A percentile compares a stretch with the other conserved stretches of the same genome.
phyloP scores from a whole-genome alignment of 495 filamentous ascomycete genomes.

The Penicillium silybi region DNA sequence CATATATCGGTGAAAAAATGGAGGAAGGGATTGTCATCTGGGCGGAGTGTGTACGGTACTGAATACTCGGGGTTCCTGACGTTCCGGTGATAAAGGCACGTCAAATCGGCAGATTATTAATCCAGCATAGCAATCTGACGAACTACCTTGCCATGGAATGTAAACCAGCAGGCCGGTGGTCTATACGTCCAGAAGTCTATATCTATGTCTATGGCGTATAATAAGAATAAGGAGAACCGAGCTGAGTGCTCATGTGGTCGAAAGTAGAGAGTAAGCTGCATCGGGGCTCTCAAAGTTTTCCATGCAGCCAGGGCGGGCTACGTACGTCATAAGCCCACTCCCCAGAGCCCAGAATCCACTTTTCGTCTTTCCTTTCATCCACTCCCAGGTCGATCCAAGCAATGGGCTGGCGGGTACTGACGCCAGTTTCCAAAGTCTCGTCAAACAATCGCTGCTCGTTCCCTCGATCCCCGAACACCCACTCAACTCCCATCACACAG shows the following conservation, averaged over 20 bases:
- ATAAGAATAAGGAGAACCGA: no score
- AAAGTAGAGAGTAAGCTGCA: no score
- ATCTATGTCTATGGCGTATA: no score
- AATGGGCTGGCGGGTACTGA: constrained; percentile 28
- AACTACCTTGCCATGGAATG: no score
- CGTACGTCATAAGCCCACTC: constrained; percentile 41
- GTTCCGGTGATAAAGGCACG: no score
- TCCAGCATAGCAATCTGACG: no score
- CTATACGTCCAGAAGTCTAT: no score
- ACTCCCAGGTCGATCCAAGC: constrained; percentile 30
- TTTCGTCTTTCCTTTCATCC: constrained; percentile 17
- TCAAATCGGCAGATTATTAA: no score
- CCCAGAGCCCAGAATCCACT: constrained; percentile 30
- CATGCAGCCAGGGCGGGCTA: constrained; percentile 24
- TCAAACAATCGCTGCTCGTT: not conserved
- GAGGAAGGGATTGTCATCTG: not conserved
- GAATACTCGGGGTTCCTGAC: not conserved
- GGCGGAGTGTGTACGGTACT: not conserved
- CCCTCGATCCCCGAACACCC: constrained; percentile 12
- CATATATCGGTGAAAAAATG: not conserved
- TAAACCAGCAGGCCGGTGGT: no score
- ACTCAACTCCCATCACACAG: constrained; percentile 1
- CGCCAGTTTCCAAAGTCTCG: constrained; percentile 18
- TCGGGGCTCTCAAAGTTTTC: constrained; percentile 6
- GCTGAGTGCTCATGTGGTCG: no score